Evolutionary conservation across 768 basidiomycete species (phyloP).

Genomic region (Trametes gibbosa): DNA sequence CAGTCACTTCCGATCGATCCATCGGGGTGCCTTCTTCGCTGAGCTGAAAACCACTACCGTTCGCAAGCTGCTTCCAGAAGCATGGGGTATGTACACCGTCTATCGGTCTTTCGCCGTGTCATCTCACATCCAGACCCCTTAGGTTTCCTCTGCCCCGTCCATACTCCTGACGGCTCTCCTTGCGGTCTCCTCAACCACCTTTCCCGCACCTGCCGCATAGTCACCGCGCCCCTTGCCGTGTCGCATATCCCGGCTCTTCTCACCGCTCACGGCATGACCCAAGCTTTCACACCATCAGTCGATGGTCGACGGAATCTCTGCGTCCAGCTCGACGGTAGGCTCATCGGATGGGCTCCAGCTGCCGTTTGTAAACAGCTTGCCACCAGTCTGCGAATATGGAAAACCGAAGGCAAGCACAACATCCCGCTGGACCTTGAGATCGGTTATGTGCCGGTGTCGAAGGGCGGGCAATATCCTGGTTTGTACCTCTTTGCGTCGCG

Average conservation of each 20-base stretch:
- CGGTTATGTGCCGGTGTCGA: conserved; percentile 78
- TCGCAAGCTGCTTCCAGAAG: conserved; percentile 92
- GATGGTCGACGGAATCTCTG: conserved; percentile 81
- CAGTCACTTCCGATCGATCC: conserved; percentile 96
- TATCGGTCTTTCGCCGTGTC: background rate
- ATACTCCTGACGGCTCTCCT: conserved; percentile 97
- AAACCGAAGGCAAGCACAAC: conserved; percentile 80
- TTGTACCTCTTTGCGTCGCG: conserved; percentile 86
- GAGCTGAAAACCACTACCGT: conserved; percentile 98
- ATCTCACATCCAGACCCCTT: conserved; percentile 13
- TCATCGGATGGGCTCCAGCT: conserved; percentile 91
- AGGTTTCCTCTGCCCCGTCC: conserved; percentile 98
- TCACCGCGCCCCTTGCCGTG: conserved; percentile 72
- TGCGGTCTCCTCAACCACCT: conserved; percentile 98
- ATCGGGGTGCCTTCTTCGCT: conserved; percentile 98
- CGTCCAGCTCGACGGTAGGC: conserved; percentile 91
- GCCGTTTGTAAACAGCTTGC: conserved; percentile 75
- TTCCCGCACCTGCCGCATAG: conserved; percentile 88
- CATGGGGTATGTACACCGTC: conserved; percentile 71
- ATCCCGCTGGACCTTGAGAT: conserved; percentile 95
- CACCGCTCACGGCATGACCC: conserved; percentile 90
- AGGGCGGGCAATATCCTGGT: conserved; percentile 96
- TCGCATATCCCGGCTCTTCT: conserved; percentile 82
- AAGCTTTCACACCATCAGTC: conserved; percentile 73
- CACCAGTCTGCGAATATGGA: conserved; percentile 86